These are phyloP conservation scores for Dichotomocladium elegans DNA, from an alignment of 371 early-diverging fungal genomes.

Conservation along the genomic window DNA sequence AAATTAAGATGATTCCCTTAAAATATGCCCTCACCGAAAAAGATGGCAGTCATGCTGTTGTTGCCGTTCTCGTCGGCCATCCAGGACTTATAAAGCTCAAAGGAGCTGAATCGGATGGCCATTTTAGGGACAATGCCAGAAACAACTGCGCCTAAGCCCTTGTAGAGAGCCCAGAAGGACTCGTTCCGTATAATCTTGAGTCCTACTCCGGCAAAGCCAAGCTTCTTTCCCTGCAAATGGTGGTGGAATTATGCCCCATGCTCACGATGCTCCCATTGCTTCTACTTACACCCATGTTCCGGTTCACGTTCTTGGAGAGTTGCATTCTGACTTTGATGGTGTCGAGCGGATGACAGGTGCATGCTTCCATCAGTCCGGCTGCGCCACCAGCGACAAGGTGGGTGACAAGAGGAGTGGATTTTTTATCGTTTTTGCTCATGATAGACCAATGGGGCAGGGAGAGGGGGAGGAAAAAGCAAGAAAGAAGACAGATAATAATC, in stretches of 20 bases:
- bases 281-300: slow-evolving; percentile 17
- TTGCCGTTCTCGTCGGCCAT: slow-evolving; percentile 77
- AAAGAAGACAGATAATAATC: background rate
- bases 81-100: slow-evolving; percentile 88
- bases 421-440: slow-evolving; percentile 40
- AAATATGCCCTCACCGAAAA: slow-evolving; percentile 64
- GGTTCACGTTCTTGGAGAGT: slow-evolving; percentile 56
- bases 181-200: slow-evolving; percentile 81
- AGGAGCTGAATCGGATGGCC: slow-evolving; percentile 97
- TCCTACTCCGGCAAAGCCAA: slow-evolving; percentile 82
- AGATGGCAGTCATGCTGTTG: slow-evolving; percentile 69
- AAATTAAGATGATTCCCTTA: background rate
- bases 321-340: slow-evolving; percentile 97
- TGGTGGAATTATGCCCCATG: background rate
- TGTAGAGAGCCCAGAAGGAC: slow-evolving; percentile 89
- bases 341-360: slow-evolving; percentile 95
- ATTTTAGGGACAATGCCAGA: slow-evolving; percentile 98
- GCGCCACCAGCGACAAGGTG: slow-evolving; percentile 88
- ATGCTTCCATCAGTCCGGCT: slow-evolving; percentile 93
- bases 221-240: slow-evolving; percentile 29
- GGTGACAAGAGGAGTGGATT: slow-evolving; percentile 48
- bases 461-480: background rate
- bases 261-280: background rate
- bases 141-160: slow-evolving; percentile 95
- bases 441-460: background rate